These are phyloP conservation scores for Hermanozyma aechmeae DNA, from an alignment of 805 yeast species.

Conservation along the genomic window DNA sequence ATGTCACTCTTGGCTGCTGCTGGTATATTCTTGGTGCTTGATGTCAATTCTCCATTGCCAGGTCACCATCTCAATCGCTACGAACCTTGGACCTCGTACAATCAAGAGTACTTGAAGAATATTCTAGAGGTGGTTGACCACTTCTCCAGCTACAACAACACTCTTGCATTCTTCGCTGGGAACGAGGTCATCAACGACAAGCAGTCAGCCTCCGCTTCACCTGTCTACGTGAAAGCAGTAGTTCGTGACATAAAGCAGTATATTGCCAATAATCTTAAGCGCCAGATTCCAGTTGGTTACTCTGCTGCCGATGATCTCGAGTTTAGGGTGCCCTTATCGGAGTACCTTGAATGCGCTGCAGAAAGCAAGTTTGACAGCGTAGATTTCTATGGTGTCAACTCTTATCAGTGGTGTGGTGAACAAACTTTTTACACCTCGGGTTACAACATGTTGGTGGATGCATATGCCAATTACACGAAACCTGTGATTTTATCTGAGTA, in stretches of 20 bases:
- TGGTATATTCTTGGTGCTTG: conserved; percentile 84
- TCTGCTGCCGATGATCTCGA: conserved; percentile 91
- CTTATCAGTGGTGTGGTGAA: conserved; percentile 82
- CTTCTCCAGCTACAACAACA: conserved; percentile 78
- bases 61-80: conserved; percentile 79
- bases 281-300: conserved; percentile 84
- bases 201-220: conserved; percentile 58
- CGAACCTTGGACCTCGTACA: conserved; percentile 91
- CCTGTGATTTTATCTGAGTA: conserved; percentile 89
- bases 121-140: conserved; percentile 73
- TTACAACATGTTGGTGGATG: conserved; percentile 49
- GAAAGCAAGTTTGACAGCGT: conserved; percentile 42
- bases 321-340: conserved; percentile 67
- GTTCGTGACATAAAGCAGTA: conserved; percentile 75
- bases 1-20: conserved; percentile 89
- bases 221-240: conserved; percentile 69
- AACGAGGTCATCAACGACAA: conserved; percentile 83
- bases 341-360: conserved; percentile 70
- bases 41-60: conserved; percentile 79
- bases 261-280: conserved; percentile 45
- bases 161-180: conserved; percentile 87
- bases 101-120: conserved; percentile 58
- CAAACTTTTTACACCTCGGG: conserved; percentile 81
- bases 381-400: conserved; percentile 77
- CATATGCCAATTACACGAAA: conserved; percentile 55